Base-by-base conservation (phyloP, 192 early-diverging fungal genomes). In the Backusella psychrophila region DNA sequence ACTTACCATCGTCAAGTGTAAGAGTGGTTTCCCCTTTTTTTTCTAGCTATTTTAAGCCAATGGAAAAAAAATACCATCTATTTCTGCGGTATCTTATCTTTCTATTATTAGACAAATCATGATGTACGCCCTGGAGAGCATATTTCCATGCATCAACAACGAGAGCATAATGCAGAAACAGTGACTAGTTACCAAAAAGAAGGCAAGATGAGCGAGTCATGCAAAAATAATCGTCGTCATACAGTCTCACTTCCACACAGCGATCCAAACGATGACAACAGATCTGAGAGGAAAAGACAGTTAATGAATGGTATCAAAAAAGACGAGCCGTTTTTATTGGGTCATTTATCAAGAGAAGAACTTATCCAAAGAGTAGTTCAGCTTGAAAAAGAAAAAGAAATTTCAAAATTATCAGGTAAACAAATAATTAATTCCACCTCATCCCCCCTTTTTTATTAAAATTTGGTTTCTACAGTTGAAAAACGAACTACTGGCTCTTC, bases 361-460 rank as follows among this genome's bases (percentile, higher is more conserved):
- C 72, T 78, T 29, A 78, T 78, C 26, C 19, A 68, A 36, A 46
- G 77, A 38, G 44, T 78, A 35, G 77, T 78, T 35, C 41, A 71
- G 46, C 73, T 78, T 33, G 77, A 78, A 41, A 69, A 74, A 11
- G 77, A 78, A 26, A 78, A 70, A 39, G 46, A 71, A 31, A 15
- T 42, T 11, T 49, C 70, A 23, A 71, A 44, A 46, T 4, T 44
- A 33, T 49, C 39, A 71, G 44, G 44, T 71, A 71, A 63, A 63
- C 19, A 56, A 53, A 53, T 6, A 23, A 23, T 21, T 21, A 53
- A 53, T 2, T 11, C 3, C n/a, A n/a, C 41, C 11, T 42, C 41
- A 7, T 12, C 15, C 2, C 35, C 7, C 23, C 2, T 38, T 36
- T 21, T 38, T 41, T 69, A 21, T 70, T 70, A 35, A 26, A 26